Conservation (phyloP, 257 asterid genomes). For the Nicotiana obtusifolia region DNA sequence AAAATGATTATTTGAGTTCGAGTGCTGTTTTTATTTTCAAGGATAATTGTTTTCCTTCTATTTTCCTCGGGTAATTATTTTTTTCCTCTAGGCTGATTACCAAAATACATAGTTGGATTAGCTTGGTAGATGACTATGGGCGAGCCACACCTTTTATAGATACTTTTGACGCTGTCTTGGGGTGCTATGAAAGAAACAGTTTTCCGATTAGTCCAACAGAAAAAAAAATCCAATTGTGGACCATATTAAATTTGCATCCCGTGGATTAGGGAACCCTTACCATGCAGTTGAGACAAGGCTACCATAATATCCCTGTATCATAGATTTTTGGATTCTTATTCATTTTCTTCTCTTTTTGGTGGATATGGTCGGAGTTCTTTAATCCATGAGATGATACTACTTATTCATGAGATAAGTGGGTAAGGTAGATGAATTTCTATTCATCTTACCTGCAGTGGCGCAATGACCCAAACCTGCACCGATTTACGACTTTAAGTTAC, state of each 20-base stretch:
- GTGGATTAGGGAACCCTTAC: background rate
- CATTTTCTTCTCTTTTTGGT: background rate
- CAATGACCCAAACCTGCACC: background rate
- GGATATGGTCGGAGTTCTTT: background rate
- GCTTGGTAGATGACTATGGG: background rate
- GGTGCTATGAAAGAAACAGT: background rate
- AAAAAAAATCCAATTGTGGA: background rate
- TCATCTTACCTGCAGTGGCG: background rate
- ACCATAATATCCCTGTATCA: background rate
- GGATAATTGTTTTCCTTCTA: background rate
- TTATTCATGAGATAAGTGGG: background rate
- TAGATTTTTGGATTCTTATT: background rate
- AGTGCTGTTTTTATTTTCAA: background rate
- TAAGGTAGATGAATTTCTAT: background rate
- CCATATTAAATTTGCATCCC: background rate
- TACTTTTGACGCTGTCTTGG: background rate
- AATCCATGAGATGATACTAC: background rate
- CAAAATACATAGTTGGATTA: background rate
- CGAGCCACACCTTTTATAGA: background rate
- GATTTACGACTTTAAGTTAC: background rate
- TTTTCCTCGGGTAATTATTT: background rate
- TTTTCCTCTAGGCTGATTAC: background rate
- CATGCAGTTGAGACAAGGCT: background rate
- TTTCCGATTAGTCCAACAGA: background rate
- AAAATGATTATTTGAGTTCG: background rate